These are phyloP conservation scores for Coemansia sp. DNA, from an alignment of 192 early-diverging fungal species.

Conservation along the genomic window DNA sequence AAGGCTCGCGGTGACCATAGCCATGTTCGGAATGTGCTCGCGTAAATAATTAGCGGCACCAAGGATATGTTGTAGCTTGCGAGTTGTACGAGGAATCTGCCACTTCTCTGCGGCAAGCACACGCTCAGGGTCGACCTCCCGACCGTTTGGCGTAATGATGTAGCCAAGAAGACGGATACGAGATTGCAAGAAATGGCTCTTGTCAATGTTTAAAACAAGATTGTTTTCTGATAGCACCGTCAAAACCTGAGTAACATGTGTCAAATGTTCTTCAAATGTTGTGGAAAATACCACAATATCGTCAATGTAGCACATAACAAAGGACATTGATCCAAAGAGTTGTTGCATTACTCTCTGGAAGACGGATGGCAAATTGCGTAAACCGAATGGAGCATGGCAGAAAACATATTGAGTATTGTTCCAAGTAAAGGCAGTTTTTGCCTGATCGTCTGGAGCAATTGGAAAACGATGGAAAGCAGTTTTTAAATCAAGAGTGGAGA, in stretches of 20 bases:
- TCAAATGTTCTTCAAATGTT: neutral
- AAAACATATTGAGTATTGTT: constrained; percentile 6
- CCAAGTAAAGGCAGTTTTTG: constrained; percentile 21
- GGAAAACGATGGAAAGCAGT: neutral
- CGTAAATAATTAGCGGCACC: too few species aligned
- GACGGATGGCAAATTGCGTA: constrained; percentile 8
- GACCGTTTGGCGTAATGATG: too few species aligned
- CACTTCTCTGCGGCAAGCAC: neutral
- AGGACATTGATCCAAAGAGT: too few species aligned
- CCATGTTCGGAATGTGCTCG: too few species aligned
- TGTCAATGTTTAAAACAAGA: too few species aligned
- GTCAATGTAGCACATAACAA: neutral
- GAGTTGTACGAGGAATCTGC: neutral
- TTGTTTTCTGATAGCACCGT: too few species aligned
- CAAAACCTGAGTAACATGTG: neutral
- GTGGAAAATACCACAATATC: constrained; percentile 1
- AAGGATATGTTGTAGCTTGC: too few species aligned
- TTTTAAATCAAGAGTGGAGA: too few species aligned
- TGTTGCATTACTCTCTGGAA: constrained; percentile 1
- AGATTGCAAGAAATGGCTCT: too few species aligned
- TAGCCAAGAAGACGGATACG: too few species aligned
- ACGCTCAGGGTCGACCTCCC: too few species aligned
- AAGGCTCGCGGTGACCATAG: too few species aligned
- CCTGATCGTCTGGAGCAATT: constrained; percentile 1
- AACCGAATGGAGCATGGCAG: constrained; percentile 6